phyloP scores from a whole-genome alignment of 176 grass and related monocot species.

The Carex pumila region DNA sequence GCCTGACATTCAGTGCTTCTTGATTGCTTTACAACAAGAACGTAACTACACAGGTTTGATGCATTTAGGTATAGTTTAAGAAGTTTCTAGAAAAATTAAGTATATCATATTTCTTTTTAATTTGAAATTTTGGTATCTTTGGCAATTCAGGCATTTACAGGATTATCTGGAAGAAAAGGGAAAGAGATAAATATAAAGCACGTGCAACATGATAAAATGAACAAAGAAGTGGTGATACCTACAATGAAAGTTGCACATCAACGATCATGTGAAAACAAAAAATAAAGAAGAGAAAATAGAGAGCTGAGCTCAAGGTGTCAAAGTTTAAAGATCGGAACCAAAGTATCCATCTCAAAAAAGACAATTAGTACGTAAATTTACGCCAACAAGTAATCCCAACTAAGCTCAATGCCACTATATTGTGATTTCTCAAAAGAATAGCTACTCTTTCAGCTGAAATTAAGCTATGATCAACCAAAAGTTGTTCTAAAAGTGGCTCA shows the following conservation, averaged over 20 bases:
- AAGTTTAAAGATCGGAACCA: background rate
- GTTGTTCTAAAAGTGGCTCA: background rate
- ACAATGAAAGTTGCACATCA: background rate
- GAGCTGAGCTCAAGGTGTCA: background rate
- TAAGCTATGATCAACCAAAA: constrained; percentile 14
- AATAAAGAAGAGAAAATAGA: background rate
- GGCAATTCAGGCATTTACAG: background rate
- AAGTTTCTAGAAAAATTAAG: background rate
- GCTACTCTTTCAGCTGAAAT: constrained; percentile 9
- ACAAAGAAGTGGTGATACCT: background rate
- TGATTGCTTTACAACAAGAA: background rate
- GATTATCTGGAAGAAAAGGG: background rate
- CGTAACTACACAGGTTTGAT: too few species aligned
- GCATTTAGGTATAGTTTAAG: background rate
- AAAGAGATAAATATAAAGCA: background rate
- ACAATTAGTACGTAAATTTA: background rate
- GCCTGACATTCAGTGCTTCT: background rate
- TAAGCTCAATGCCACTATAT: background rate
- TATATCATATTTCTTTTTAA: background rate
- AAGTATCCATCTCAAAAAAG: background rate
- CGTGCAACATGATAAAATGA: background rate
- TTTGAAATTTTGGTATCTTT: background rate
- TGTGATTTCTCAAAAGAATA: background rate
- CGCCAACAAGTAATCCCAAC: background rate
- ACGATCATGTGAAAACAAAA: too few species aligned